These are phyloP conservation scores for Corymbia citriodora DNA, from an alignment of 441 rosid genomes.

Conservation along the genomic window DNA sequence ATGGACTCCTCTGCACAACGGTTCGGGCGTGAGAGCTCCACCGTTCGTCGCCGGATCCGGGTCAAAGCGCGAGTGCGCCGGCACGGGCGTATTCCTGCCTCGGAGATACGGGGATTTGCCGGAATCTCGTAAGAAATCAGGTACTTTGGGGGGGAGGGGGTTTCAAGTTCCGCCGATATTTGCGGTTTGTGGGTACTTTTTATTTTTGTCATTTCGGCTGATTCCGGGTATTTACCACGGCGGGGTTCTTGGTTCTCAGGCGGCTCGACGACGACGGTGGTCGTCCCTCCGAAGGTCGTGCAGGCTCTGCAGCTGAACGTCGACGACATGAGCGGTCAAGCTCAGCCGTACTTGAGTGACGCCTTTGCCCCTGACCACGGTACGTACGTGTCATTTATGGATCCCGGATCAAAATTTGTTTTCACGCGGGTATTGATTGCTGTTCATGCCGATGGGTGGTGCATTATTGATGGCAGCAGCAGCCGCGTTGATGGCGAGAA, in stretches of 20 bases:
- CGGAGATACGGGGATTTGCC: constrained; percentile 35
- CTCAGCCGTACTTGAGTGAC: constrained; percentile 22
- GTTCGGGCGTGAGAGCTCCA: constrained; percentile 19
- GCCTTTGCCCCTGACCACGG: constrained; percentile 36
- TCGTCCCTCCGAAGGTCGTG: constrained; percentile 40
- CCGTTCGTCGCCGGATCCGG: constrained; percentile 37
- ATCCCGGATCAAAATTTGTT: not conserved
- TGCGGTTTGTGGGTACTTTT: not conserved
- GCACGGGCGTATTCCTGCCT: constrained; percentile 94
- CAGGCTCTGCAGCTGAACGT: constrained; percentile 41
- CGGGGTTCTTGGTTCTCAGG: constrained; percentile 10
- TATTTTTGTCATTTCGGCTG: not conserved
- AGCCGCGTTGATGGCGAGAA: constrained; percentile 44
- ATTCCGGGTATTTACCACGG: not conserved
- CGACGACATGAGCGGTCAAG: constrained; percentile 12
- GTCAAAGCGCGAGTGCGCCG: constrained; percentile 41
- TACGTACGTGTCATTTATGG: not conserved
- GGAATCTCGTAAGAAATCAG: constrained; percentile 48
- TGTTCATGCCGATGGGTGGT: not conserved
- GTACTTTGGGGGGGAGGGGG: constrained; percentile 1
- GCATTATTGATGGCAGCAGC: constrained; percentile 19
- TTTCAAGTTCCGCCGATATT: not conserved
- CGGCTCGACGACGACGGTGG: constrained; percentile 29
- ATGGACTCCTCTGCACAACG: constrained; percentile 31
- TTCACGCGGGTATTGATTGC: not conserved